phyloP scores from a whole-genome alignment of 2,329 filamentous ascomycete genomes.

The Fusarium pilosicola region DNA sequence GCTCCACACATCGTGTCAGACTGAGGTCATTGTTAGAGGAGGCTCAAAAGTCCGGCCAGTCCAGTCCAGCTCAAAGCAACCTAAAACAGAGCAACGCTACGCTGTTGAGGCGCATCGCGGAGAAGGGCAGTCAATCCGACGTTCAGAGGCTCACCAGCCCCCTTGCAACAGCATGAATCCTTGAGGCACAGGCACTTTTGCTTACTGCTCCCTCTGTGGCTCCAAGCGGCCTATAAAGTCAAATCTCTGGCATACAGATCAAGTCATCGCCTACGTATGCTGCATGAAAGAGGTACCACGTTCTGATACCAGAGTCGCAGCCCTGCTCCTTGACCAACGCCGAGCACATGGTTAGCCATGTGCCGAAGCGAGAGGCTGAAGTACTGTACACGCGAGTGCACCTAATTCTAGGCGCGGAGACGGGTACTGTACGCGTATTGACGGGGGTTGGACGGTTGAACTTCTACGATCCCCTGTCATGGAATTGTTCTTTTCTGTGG shows the following conservation, averaged over 20 bases:
- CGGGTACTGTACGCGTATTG: conserved; percentile 24
- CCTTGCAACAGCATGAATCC: conserved; percentile 16
- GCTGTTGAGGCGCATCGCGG: conserved; percentile 20
- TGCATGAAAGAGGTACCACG: conserved; percentile 3
- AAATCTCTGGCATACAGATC: conserved; percentile 11
- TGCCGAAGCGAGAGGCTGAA: conserved; percentile 27
- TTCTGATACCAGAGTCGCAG: conserved; percentile 5
- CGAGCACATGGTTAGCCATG: conserved; percentile 40
- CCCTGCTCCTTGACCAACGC: conserved; percentile 29
- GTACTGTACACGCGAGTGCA: conserved; percentile 23
- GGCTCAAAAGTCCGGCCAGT: conserved; percentile 34
- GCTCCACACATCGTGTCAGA: conserved; percentile 42
- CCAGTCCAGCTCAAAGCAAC: background rate
- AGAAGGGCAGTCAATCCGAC: conserved; percentile 12
- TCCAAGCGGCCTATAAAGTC: background rate
- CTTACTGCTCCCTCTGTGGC: background rate
- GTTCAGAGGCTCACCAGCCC: conserved; percentile 14
- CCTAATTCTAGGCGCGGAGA: background rate
- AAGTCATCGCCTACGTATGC: conserved; percentile 2
- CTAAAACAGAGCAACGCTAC: background rate
- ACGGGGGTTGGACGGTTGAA: conserved; percentile 23
- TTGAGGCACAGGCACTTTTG: conserved; percentile 14
- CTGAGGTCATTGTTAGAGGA: conserved; percentile 40
- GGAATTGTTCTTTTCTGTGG: conserved; percentile 46
- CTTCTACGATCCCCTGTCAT: conserved; percentile 36